Base-by-base conservation (phyloP, 1,284 basidiomycete species). In the Agaricales sp. region DNA sequence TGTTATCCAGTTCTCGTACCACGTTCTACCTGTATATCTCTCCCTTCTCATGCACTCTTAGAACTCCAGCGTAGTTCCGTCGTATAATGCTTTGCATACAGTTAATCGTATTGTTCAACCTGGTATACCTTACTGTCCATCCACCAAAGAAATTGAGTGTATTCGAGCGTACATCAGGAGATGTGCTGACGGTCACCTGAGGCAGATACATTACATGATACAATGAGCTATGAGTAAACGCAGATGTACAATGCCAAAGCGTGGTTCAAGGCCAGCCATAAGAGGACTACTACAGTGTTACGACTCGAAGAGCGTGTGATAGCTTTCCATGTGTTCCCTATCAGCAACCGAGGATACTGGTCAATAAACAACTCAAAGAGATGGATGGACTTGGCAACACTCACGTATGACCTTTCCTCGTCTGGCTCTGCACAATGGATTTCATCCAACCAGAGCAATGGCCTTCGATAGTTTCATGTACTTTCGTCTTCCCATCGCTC, bases 401-500 rank as follows among this genome's bases (percentile, higher is more conserved):
- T 25, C 48, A 67, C 66, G 43, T 51, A 52, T 66, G 67, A 2
- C 47, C 55, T 43, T 57, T 58, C 4, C 45, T 45, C 2, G 61
- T 44, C 51, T 62, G 57, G 13, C 49, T 58, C 48, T 67, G 61
- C 2, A 65, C 63, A 44, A 62, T 61, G 13, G 35, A 19, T 35
- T 50, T 58, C 43, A 67, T 24, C 53, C 54, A 61, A 14, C 35
- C 30, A 13, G 65, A 60, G 50, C 64, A 64, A 35, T 50, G 55
- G 3, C 65, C 65, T 49, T 61, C 53, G 23, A 69, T 59, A 2
- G 53, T 57, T 50, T 67, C 67, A 12, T 54, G 59, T 4, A 67
- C 58, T 48, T 56, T 61, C 18, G 65, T 66, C 45, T 52, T 55
- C 18, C 53, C 55, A 3, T 48, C 56, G 4, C 46, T 54, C 20